These are phyloP conservation scores for Trametes cubensis DNA, from an alignment of 768 basidiomycete species.

Conservation along the genomic window DNA sequence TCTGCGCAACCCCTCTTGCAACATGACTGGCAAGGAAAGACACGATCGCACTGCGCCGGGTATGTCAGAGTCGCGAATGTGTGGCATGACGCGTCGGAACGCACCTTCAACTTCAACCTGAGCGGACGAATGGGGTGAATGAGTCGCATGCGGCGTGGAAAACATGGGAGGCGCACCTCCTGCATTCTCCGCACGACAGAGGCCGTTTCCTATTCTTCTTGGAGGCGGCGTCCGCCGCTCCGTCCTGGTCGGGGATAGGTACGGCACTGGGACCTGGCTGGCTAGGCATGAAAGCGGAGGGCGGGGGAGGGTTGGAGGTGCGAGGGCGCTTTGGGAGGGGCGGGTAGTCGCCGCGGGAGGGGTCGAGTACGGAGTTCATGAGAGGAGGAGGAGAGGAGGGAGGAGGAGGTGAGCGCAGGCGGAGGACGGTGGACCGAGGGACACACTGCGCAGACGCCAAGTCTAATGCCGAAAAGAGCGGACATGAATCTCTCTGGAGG, in stretches of 20 bases:
- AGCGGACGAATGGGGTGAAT: slow-evolving; percentile 14
- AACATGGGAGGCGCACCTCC: slow-evolving; percentile 46
- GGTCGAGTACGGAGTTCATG: slow-evolving; percentile 27
- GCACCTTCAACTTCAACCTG: slow-evolving; percentile 71
- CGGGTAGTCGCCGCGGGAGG: slow-evolving; percentile 26
- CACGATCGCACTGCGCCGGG: slow-evolving; percentile 59
- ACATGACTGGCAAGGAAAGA: slow-evolving; percentile 59
- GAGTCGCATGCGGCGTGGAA: slow-evolving; percentile 1
- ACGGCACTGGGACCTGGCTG: slow-evolving; percentile 25
- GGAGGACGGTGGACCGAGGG: slow-evolving; percentile 4
- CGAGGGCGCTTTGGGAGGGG: slow-evolving; percentile 30
- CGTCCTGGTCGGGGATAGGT: slow-evolving; percentile 26
- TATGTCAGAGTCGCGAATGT: slow-evolving; percentile 61
- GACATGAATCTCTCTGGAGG: slow-evolving; percentile 12
- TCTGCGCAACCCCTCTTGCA: slow-evolving; percentile 41
- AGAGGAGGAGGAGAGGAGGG: slow-evolving; percentile 21
- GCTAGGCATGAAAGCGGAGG: slow-evolving; percentile 19
- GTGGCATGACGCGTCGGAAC: slow-evolving; percentile 35
- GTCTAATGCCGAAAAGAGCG: slow-evolving; percentile 23
- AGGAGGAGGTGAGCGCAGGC: slow-evolving; percentile 15
- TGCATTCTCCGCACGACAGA: slow-evolving; percentile 71
- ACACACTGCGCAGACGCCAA: slow-evolving; percentile 19
- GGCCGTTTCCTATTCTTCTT: slow-evolving; percentile 44
- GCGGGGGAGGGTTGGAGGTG: slow-evolving; percentile 25
- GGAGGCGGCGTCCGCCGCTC: slow-evolving; percentile 25